Base-by-base conservation (phyloP, 345 rosid genomes). In the Aurinia saxatilis region DNA sequence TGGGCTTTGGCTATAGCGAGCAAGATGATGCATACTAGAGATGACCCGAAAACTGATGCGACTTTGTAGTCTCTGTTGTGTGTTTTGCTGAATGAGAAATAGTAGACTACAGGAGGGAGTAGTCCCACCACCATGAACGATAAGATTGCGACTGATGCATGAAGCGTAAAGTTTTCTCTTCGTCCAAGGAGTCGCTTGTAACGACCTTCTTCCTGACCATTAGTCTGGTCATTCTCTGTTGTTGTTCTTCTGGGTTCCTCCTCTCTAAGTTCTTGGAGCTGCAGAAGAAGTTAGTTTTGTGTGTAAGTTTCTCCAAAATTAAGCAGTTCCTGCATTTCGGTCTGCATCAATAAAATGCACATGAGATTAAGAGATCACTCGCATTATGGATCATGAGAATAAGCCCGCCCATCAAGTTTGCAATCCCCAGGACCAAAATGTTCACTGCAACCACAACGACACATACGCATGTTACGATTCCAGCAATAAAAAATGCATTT, bases 351-450 rank as follows among this genome's bases (percentile, higher is more conserved):
- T 14, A 27, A 27, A 0, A 0, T 27, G 31, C 31, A 27, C 7
- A 25, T 17, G 56, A 39, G 11, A 8, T 34, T 1, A 21, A 48
- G 46, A 65, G 62, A 63, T 55, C 18, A 82, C 96, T 77, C 68
- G 87, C 96, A 66, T 79, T 82, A 47, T 89, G 85, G 23, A 17
- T 64, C 8, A 89, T 74, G 63, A 83, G 10, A 62, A 86, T 41
- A 45, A 92, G 87, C 53, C 98, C 95, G 2, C 93, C 87, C 1
- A 87, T 37, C 76, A 88, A 63, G 72, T 87, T 92, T 50, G 96
- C 96, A 82, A 89, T 70, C 53, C 84, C 91, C 78, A 89, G 60
- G 33, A 78, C 98, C 49, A 92, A 68, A 41, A 81, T 70, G 65
- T 82, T 85, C 86, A 87, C 98, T 92, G 91, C 77, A 82, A 63